Conservation (phyloP, 768 basidiomycete species). For the Strobilomyces dryophilus region DNA sequence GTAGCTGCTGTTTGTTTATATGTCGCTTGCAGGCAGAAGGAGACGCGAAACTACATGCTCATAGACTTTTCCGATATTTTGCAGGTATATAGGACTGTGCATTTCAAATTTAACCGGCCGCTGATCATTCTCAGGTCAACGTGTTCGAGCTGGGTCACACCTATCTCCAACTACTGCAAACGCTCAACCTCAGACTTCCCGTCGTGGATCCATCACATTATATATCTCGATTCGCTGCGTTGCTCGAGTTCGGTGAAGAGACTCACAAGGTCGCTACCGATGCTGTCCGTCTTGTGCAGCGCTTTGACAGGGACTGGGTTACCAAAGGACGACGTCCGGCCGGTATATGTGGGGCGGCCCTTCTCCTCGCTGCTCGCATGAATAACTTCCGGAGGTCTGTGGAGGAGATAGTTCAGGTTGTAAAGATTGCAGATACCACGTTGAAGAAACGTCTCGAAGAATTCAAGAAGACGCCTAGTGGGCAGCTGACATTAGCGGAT, state of each 20-base stretch:
- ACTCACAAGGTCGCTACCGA: conserved; percentile 89
- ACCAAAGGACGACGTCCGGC: conserved; percentile 91
- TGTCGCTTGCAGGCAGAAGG: conserved; percentile 86
- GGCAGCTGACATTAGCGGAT: conserved; percentile 79
- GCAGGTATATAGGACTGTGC: conserved; percentile 46
- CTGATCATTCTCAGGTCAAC: conserved; percentile 62
- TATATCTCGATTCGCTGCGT: conserved; percentile 89
- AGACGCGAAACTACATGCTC: conserved; percentile 92
- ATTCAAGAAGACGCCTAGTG: conserved; percentile 88
- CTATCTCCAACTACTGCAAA: conserved; percentile 90
- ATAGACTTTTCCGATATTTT: conserved; percentile 98
- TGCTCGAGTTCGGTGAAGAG: conserved; percentile 95
- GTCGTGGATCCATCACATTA: conserved; percentile 96
- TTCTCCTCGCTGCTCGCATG: conserved; percentile 95
- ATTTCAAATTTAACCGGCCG: not conserved
- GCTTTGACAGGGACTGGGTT: conserved; percentile 98
- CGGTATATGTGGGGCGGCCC: conserved; percentile 94
- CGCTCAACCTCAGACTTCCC: conserved; percentile 78
- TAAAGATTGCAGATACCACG: conserved; percentile 97
- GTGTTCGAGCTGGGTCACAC: conserved; percentile 96
- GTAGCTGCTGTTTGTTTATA: conserved; percentile 97
- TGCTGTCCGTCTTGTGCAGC: conserved; percentile 87
- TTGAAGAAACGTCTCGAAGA: conserved; percentile 91
- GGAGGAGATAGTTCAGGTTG: conserved; percentile 96
- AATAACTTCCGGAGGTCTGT: conserved; percentile 93